Evolutionary conservation across 805 yeast genomes (phyloP), one percentile per base, ranked within the genome.

Genomic region (Pichia nanzhaoensis): DNA sequence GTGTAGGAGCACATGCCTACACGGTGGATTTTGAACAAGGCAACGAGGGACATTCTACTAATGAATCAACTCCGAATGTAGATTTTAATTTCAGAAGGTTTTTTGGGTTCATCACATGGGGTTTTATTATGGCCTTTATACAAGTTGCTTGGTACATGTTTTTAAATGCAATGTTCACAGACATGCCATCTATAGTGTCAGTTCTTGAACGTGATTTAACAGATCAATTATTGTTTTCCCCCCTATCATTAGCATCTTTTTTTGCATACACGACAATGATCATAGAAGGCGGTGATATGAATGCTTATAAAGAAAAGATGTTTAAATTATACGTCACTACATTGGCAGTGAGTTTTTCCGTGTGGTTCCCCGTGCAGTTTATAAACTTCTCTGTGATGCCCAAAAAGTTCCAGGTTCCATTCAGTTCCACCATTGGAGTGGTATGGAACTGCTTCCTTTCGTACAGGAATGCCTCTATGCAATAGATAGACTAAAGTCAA

Each of bases 401-500:
- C 1, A 70, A 78, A 48, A 71, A 71, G 48, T 75, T 80, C 53
- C 98, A 91, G 63, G 95, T 91, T 5, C 96, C 97, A 0, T 91
- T 93, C 61, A 82, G 95, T 45, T 83, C 93, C 8, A 85, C 66
- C 17, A 70, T 93, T 5, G 91, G 95, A 24, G 95, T 91, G 17
- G 67, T 91, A 32, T 91, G 99, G 98, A 91, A 93, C 60, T 89
- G 96, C 44, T 90, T 84, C 66, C 67, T 91, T 41, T 88, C 95
- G 0, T 78, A 86, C 75, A 71, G 85, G 56, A 87, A 87, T 54
- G 81, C 87, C 9, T 22, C 40, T 7, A 13, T 30, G 14, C 16
- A 30, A 30, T 30, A 30, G n/a, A 13, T 9, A 30, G n/a, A 30
- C 12, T 9, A 30, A 30, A 7, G 6, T 10, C 9, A 10, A 24